Base-by-base conservation (phyloP, 2,329 filamentous ascomycete genomes). In the Arthroderma sp. region DNA sequence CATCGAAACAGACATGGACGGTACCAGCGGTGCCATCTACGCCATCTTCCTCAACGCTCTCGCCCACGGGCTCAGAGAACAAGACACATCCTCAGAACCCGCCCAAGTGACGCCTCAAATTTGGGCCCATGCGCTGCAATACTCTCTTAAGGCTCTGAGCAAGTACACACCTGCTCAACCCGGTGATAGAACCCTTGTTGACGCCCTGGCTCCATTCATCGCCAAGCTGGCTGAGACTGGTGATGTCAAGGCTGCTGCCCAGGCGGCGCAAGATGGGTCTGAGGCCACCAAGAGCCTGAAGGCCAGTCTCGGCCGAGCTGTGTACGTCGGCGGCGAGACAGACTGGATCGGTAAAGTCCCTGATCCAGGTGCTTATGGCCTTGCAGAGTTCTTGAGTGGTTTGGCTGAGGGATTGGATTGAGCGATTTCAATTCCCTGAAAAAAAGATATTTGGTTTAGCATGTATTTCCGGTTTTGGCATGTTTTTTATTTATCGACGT, bases 41-140 rank as follows among this genome's bases (percentile, higher is more conserved):
- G 83, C 85, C 57, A 94, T 95, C 61, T 94, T 94, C 71, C 72
- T 94, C 49, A 94, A 94, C 60, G 80, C 86, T 0, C 78, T 94
- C 4, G 78, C 85, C 22, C 77, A 82, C 50, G 79, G 75, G n/a
- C 61, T 81, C 11, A 69, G 73, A 40, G 63, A 68, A n/a, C 74
- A 78, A 53, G 68, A 72, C 47, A 61, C 66, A 1, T 55, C 55
- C 27, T 63, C 66, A 10, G 64, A 64, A 1, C 57, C 68, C 10
- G 60, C 66, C 8, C 61, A 67, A 29, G 68, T 73, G 31, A 73
- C 68, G 0, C 57, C 66, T 2, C 60, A 70, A 36, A 64, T 72
- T 29, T 83, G 79, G 79, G 73, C 80, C 3, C 68, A 73, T 30
- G 88, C 87, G 1, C 70, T 95, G 9, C 70, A 79, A 50, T 73